Percentiles rank a stretch among this genome's conserved stretches.
phyloP scores from a whole-genome alignment of 164 flowering plant species.

The Nymphaea thermarum region DNA sequence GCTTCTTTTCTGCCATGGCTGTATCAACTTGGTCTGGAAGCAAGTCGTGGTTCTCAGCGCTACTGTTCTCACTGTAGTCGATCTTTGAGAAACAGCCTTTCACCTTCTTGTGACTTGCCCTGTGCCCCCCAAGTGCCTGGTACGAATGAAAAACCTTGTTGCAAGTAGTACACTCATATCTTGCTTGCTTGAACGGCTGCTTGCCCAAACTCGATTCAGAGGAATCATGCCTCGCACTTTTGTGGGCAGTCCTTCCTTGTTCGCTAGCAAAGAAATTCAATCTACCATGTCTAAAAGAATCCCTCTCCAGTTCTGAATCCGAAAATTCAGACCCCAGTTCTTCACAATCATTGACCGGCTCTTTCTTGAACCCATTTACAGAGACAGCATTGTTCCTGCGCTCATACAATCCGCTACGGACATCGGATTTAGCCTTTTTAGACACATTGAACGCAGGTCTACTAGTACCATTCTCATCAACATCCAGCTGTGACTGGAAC shows the following conservation, averaged over 20 bases:
- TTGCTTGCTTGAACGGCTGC: slow-evolving; percentile 22
- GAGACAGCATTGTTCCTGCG: not conserved
- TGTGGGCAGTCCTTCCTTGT: slow-evolving; percentile 12
- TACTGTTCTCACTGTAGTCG: slow-evolving; percentile 34
- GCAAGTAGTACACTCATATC: slow-evolving; percentile 34
- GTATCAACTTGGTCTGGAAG: slow-evolving; percentile 9
- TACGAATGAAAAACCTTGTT: slow-evolving; percentile 43
- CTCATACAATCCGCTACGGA: not conserved
- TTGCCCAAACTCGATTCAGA: slow-evolving; percentile 5
- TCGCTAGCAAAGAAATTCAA: slow-evolving; percentile 9
- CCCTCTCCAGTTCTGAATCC: slow-evolving; percentile 17
- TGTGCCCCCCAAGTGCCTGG: slow-evolving; percentile 55
- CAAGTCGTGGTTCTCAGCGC: slow-evolving; percentile 20
- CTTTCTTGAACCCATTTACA: not conserved
- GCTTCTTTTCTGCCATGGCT: slow-evolving; percentile 10
- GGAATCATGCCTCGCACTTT: slow-evolving; percentile 9
- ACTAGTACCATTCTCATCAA: slow-evolving; percentile 16
- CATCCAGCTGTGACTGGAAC: slow-evolving; percentile 7
- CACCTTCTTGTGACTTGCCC: slow-evolving; percentile 35
- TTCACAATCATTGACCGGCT: slow-evolving; percentile 1
- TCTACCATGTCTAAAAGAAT: slow-evolving; percentile 5
- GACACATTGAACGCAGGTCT: not conserved
- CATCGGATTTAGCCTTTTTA: slow-evolving; percentile 17
- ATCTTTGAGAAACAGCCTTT: slow-evolving; percentile 21
- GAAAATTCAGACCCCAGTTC: slow-evolving; percentile 14